Percentiles rank a stretch among this genome's conserved stretches.
These are phyloP conservation scores for Oryza longistaminata DNA, from an alignment of 176 grass and related monocot genomes.

Conservation along the genomic window DNA sequence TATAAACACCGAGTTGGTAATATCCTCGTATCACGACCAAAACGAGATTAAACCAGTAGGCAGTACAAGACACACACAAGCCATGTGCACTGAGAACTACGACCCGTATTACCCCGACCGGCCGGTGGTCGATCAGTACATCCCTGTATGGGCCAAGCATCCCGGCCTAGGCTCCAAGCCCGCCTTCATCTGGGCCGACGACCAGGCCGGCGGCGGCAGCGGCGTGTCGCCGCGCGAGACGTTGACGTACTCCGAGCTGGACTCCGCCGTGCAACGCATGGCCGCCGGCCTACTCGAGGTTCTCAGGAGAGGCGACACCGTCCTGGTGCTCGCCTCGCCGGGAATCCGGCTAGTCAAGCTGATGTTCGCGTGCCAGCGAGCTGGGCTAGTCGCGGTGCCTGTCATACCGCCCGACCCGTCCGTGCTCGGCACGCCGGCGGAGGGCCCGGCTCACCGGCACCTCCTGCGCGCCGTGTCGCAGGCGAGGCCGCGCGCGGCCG, in stretches of 20 bases:
- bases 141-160: slow-evolving; percentile 46
- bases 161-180: slow-evolving; percentile 31
- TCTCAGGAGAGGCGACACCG: slow-evolving; percentile 36
- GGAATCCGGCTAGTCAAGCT: slow-evolving; percentile 46
- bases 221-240: slow-evolving; percentile 6
- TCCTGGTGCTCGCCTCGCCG: slow-evolving; percentile 47
- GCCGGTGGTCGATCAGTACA: slow-evolving; percentile 55
- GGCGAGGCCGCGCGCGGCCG: slow-evolving; percentile 34
- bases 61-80: background rate
- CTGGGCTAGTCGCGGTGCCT: slow-evolving; percentile 46
- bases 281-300: slow-evolving; percentile 27
- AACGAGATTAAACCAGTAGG: background rate
- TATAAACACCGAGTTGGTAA: slow-evolving; percentile 16
- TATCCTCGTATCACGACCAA: background rate
- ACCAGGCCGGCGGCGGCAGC: background rate
- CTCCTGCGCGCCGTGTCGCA: slow-evolving; percentile 49
- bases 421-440: background rate
- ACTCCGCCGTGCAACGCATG: slow-evolving; percentile 37
- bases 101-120: slow-evolving; percentile 54
- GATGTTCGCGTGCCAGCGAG: slow-evolving; percentile 58
- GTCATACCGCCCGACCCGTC: slow-evolving; percentile 43
- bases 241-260: slow-evolving; percentile 45
- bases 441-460: slow-evolving; percentile 21
- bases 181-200: slow-evolving; percentile 52
- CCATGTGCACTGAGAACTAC: slow-evolving; percentile 58